Base-by-base conservation (phyloP, 345 rosid genomes). In the Arabidopsis arenosa region DNA sequence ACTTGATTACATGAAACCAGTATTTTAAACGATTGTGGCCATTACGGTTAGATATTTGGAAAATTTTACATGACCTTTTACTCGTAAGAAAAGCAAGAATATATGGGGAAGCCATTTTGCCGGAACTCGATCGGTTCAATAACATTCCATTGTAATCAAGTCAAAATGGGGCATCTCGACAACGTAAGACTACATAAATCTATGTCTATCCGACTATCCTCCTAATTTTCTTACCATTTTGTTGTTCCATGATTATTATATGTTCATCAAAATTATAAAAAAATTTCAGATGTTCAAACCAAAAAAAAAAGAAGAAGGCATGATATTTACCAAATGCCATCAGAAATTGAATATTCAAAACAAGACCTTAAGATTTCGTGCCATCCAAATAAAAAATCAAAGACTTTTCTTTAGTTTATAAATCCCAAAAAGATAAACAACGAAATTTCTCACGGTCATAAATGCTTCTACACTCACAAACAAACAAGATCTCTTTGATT, bases 321-420 rank as follows among this genome's bases (percentile, higher is more conserved):
- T 41, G 63, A 33, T 73, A 43, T 28, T 21, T 30, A n/a, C 63
- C 70, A 63, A 63, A 53, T 65, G 32, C 30, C 49, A 65, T 56
- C 73, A 66, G 35, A 66, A 23, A 6, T 48, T 37, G 79, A 66
- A 66, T 58, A 58, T 58, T 75, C 73, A 75, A 48, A 48, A 66
- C 66, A 7, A 58, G 67, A 58, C 61, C 15, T 37, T 66, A 32
- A 33, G 59, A 37, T 58, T 43, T 23, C 21, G 49, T 60, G 59
- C 13, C 12, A 4, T 7, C 39, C n/a, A 37, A 26, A 44, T 1
- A 70, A 56, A 23, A 6, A 23, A 45, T 48, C 37, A 41, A 56
- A 30, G 41, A 51, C 23, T 60, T 48, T 51, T 18, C 12, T 37
- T 1, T 12, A 17, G 39, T 63, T 63, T 52, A 56, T 64, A 54